phyloP scores from a whole-genome alignment of 768 basidiomycete genomes.

The Boletus sp. region DNA sequence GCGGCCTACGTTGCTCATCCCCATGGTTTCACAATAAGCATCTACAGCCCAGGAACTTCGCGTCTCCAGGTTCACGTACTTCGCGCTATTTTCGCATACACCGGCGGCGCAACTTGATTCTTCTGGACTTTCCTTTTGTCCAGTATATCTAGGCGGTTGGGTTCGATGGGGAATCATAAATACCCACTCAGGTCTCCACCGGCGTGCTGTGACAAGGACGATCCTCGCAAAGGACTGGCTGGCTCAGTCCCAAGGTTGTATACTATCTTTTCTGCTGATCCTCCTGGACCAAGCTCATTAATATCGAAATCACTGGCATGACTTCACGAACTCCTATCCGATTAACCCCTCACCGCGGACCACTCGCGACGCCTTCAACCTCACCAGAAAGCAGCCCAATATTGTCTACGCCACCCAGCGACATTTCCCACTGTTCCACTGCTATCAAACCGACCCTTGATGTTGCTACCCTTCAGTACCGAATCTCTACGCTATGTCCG shows the following conservation, averaged over 20 bases:
- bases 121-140: slow-evolving; percentile 23
- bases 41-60: slow-evolving; percentile 10
- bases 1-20: slow-evolving; percentile 10
- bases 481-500: slow-evolving; percentile 5
- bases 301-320: slow-evolving; percentile 21
- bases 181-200: slow-evolving; percentile 5
- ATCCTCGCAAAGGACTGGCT: slow-evolving; percentile 27
- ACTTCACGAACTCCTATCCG: slow-evolving; percentile 26
- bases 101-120: neutral
- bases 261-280: slow-evolving; percentile 19
- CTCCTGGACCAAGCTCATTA: slow-evolving; percentile 14
- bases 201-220: slow-evolving; percentile 8
- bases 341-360: slow-evolving; percentile 25
- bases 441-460: slow-evolving; percentile 7
- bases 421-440: slow-evolving; percentile 8
- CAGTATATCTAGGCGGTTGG: neutral
- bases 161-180: slow-evolving; percentile 22
- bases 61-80: slow-evolving; percentile 24
- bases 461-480: slow-evolving; percentile 6
- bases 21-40: slow-evolving; percentile 33
- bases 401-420: slow-evolving; percentile 10
- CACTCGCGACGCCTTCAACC: slow-evolving; percentile 24
- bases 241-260: slow-evolving; percentile 28
- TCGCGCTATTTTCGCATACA: neutral
- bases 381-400: slow-evolving; percentile 20